Evolutionary conservation across 345 rosid species (phyloP), one percentile per base, ranked within the genome.

Genomic region (Crucihimalaya himalaica): DNA sequence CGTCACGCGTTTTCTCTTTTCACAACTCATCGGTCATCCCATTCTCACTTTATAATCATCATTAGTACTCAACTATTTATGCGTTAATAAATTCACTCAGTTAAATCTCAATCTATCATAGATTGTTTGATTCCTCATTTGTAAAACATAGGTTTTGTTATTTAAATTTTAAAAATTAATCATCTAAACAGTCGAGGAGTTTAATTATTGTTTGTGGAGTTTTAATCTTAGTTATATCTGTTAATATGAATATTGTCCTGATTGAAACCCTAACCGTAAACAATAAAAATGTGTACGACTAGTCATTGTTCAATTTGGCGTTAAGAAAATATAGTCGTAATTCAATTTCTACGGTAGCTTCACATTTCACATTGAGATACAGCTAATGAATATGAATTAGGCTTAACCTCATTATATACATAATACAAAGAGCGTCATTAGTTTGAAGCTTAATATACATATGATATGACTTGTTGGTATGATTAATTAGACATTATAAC

Each of bases 1-100:
- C 65, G 79, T 76, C 79, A 76, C 32, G 56, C 79, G 43, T 11
- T 67, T 75, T 60, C 39, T 23, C 8, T 32, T 8, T 51, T 51
- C 6, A 40, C 47, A 66, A 66, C 52, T 58, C 68, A 55, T 65
- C 27, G 6, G 10, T 16, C 27, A 39, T 37, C 21, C 18, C 9
- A 21, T 37, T 46, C 16, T 50, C 50, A 59, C 64, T 68, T 68
- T 53, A 58, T 29, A 53, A 32, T 55, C 42, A 48, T 54, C 57
- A 27, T 37, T 16, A 55, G 9, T 31, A 63, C 56, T 71, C 45
- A 43, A 45, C 65, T 52, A 57, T 10, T 68, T 55, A 54, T 68
- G 29, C 35, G n/a, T 56, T 68, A 3, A 19, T 28, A 1, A 8
- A 14, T 56, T 29, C 42, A 40, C 15, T 35, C 37, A 21, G 37